Conservation (phyloP, 371 early-diverging fungal species). For the Gilbertella persicaria region DNA sequence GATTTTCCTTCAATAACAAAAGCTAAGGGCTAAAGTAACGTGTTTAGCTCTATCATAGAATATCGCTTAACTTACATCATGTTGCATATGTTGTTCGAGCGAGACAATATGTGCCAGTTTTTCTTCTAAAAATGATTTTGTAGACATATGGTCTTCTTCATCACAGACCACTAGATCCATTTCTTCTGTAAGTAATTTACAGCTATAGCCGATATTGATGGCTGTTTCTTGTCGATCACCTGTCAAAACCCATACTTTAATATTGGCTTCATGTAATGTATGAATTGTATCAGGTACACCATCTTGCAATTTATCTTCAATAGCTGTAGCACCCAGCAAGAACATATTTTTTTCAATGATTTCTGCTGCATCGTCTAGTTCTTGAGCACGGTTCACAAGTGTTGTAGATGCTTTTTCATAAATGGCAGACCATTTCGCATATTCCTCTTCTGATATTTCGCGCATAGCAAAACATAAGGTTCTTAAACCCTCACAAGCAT, state of each 20-base stretch:
- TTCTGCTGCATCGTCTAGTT: conserved; percentile 90
- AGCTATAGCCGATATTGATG: conserved; percentile 90
- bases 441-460: conserved; percentile 85
- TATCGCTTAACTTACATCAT: conserved; percentile 12
- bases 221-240: conserved; percentile 95
- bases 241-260: conserved; percentile 97
- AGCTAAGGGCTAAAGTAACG: conserved; percentile 50
- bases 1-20: conserved; percentile 74
- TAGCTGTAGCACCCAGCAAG: conserved; percentile 96
- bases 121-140: conserved; percentile 69
- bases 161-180: conserved; percentile 81
- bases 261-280: conserved; percentile 90
- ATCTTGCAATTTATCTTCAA: conserved; percentile 99
- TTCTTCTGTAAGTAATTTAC: conserved; percentile 83
- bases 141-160: conserved; percentile 68
- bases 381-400: conserved; percentile 82
- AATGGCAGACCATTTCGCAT: conserved; percentile 75
- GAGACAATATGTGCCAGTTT: conserved; percentile 56
- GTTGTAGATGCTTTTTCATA: conserved; percentile 91
- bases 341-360: conserved; percentile 90
- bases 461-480: conserved; percentile 94
- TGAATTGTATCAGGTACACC: conserved; percentile 97
- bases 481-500: conserved; percentile 89
- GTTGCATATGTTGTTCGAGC: conserved; percentile 7
- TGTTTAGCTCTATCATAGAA: neutral